Conservation (phyloP, 2,329 filamentous ascomycete species). For the Juglanconis oblonga region DNA sequence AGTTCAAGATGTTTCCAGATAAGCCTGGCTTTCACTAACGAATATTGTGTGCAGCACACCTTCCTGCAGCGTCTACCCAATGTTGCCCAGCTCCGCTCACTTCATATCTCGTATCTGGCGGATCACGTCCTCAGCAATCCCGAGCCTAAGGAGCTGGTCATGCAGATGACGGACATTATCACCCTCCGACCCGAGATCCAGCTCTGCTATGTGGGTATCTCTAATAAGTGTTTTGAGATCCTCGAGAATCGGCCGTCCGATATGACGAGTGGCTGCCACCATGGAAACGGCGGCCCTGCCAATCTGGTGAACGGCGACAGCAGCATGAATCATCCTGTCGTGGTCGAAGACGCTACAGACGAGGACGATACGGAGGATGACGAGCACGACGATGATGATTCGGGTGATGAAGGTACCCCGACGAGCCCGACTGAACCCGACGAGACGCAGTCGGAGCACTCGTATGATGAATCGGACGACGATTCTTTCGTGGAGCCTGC, state of each 20-base stretch:
- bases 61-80: slow-evolving; percentile 74
- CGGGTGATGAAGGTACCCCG: slow-evolving; percentile 28
- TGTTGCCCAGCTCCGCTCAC: slow-evolving; percentile 65
- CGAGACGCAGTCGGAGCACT: slow-evolving; percentile 34
- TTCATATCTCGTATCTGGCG: slow-evolving; percentile 68
- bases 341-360: slow-evolving; percentile 24
- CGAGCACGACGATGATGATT: slow-evolving; percentile 47
- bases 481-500: slow-evolving; percentile 49
- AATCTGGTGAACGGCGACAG: slow-evolving; percentile 12
- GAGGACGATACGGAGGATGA: slow-evolving; percentile 31
- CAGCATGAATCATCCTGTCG: slow-evolving; percentile 19
- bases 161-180: slow-evolving; percentile 76
- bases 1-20: slow-evolving; percentile 27
- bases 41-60: slow-evolving; percentile 55
- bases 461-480: slow-evolving; percentile 33
- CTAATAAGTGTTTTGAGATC: slow-evolving; percentile 79
- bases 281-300: slow-evolving; percentile 13
- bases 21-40: background rate
- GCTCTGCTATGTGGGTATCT: slow-evolving; percentile 74
- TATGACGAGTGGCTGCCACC: slow-evolving; percentile 23
- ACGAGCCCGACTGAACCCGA: slow-evolving; percentile 22
- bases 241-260: slow-evolving; percentile 59
- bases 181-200: slow-evolving; percentile 72
- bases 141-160: slow-evolving; percentile 67
- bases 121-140: slow-evolving; percentile 54